Evolutionary conservation across 2,329 filamentous ascomycete species (phyloP).

Genomic region (Cladosporium sp.): DNA sequence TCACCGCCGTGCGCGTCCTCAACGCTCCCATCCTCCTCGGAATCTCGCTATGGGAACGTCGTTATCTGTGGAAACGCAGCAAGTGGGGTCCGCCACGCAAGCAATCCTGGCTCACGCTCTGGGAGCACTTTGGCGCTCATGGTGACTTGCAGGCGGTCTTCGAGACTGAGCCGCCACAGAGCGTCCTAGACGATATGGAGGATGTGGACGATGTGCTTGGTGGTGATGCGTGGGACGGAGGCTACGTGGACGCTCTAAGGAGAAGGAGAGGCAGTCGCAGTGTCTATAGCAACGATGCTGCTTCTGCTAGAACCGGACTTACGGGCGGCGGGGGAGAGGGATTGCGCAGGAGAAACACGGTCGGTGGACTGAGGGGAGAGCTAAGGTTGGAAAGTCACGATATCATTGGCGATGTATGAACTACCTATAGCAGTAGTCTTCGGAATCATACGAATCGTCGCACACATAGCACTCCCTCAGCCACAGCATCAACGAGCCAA

Average conservation of each 20-base stretch:
- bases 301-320: not conserved
- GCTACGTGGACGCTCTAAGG: conserved; percentile 24
- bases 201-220: conserved; percentile 46
- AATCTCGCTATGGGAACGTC: conserved; percentile 68
- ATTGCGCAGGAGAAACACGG: conserved; percentile 1
- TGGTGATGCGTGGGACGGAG: conserved; percentile 35
- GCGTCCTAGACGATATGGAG: conserved; percentile 44
- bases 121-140: conserved; percentile 66
- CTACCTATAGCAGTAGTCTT: no score
- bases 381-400: conserved; percentile 7
- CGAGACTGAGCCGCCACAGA: conserved; percentile 63
- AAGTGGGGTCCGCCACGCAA: conserved; percentile 34
- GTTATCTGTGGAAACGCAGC: conserved; percentile 57
- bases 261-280: conserved; percentile 25
- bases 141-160: conserved; percentile 71
- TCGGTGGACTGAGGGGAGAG: not conserved
- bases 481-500: no score
- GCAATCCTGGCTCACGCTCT: conserved; percentile 50
- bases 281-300: conserved; percentile 12
- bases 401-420: conserved; percentile 3
- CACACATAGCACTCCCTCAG: no score
- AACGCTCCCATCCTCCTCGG: conserved; percentile 71
- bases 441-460: no score
- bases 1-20: conserved; percentile 67
- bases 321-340: not conserved